Evolutionary conservation across 176 grass and related monocot genomes (phyloP), one percentile per base, ranked within the genome.

Genomic region (Poa annua): DNA sequence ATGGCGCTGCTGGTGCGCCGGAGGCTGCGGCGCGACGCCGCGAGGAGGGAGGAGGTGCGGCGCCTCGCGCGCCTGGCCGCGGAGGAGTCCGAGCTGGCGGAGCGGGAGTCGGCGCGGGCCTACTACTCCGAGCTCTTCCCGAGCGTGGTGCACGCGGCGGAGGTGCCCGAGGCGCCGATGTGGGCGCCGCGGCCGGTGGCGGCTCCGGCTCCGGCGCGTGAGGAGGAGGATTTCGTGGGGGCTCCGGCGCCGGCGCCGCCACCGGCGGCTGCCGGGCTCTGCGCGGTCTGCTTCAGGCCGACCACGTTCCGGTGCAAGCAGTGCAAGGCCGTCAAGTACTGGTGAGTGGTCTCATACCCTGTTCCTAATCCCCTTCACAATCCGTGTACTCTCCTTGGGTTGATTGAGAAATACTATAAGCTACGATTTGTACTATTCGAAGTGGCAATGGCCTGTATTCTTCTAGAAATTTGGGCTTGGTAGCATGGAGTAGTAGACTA

Each of bases 261-360:
- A 48, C 47, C 38, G 44, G 49, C 63, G 4, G 25, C 64, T 4
- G 70, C 69, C 66, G 84, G 74, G 56, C 55, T 89, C 63, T 99
- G 97, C 49, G 91, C 78, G 34, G 91, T 93, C 55, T 99, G 97
- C 88, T 93, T 81, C 68, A 89, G 78, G 76, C 89, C 91, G 32
- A 93, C 97, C 14, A 93, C 81, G 9, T 88, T 87, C 42, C 86
- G 97, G 72, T 99, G 97, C 79, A 87, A 90, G 53, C 86, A 89
- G 82, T 99, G 97, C 93, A 99, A 99, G 86, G 89, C 88, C 35
- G 93, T 96, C 73, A 93, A 92, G 82, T 99, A 99, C 83, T 99
- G 97, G 97, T 99, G 69, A 90, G 89, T 84, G 6, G 76, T 22
- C 14, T 80, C 38, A 67, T 47, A 44, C 49, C 59, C 39, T 61